phyloP scores from a whole-genome alignment of 495 filamentous ascomycete genomes.

The Neurospora sp. region DNA sequence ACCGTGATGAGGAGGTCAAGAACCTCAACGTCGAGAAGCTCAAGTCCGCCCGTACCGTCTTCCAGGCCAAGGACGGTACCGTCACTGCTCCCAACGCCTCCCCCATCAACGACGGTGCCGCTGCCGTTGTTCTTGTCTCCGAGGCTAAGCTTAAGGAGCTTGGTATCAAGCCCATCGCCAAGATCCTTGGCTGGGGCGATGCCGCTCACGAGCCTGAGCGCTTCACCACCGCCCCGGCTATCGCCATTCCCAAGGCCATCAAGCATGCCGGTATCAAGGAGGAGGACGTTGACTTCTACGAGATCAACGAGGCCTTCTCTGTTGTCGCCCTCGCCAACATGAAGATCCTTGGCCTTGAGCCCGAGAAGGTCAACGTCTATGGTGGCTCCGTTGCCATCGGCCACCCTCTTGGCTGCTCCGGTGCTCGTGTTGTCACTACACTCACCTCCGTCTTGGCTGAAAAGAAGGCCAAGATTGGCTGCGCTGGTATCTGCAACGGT shows the following conservation, averaged over 20 bases:
- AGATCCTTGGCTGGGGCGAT: constrained; percentile 94
- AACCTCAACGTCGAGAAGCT: constrained; percentile 95
- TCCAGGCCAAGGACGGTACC: constrained; percentile 72
- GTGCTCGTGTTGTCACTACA: constrained; percentile 88
- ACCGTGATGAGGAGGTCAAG: constrained; percentile 89
- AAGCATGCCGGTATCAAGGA: constrained; percentile 75
- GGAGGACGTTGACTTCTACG: constrained; percentile 76
- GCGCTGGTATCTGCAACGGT: constrained; percentile 94
- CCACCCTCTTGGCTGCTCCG: constrained; percentile 87
- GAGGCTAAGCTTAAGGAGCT: constrained; percentile 83
- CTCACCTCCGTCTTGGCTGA: constrained; percentile 80
- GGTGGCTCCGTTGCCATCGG: constrained; percentile 94
- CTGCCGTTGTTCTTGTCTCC: constrained; percentile 82
- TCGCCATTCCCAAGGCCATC: constrained; percentile 93
- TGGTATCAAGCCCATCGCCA: constrained; percentile 79
- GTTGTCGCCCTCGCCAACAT: constrained; percentile 94
- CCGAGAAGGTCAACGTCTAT: constrained; percentile 89
- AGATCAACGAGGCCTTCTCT: constrained; percentile 98
- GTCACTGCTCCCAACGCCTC: constrained; percentile 98
- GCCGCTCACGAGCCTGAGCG: constrained; percentile 81
- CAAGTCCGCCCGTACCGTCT: constrained; percentile 70
- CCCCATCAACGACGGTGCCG: constrained; percentile 86
- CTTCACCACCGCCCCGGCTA: constrained; percentile 91
- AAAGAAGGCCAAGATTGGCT: constrained; percentile 85
- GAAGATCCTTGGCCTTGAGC: constrained; percentile 68